Conservation (phyloP, 805 yeast species). For the Teunomyces barrocoloradensis region DNA sequence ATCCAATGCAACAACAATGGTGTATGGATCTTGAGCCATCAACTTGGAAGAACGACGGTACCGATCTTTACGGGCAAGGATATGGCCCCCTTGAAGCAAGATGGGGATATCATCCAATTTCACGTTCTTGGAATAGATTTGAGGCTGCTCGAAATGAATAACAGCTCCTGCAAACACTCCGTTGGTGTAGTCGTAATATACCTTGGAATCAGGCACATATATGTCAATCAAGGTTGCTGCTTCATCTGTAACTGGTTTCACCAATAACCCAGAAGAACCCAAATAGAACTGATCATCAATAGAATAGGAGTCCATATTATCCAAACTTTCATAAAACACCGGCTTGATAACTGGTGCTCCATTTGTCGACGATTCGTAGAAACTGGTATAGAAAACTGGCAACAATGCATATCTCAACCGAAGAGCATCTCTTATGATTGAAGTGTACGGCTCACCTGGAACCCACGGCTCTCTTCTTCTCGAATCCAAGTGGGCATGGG, state of each 20-base stretch:
- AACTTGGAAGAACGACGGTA: conserved; percentile 75
- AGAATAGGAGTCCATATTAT: conserved; percentile 44
- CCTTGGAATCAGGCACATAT: conserved; percentile 53
- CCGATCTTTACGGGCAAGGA: conserved; percentile 65
- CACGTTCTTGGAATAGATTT: conserved; percentile 37
- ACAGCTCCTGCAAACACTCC: conserved; percentile 18
- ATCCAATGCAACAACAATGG: conserved; percentile 61
- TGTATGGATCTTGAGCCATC: conserved; percentile 79
- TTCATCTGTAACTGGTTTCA: conserved; percentile 74
- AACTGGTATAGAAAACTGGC: conserved; percentile 79
- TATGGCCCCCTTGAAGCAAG: conserved; percentile 73
- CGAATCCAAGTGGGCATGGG: conserved; percentile 94
- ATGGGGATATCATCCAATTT: conserved; percentile 67
- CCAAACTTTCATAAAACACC: conserved; percentile 55
- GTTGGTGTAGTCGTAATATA: conserved; percentile 55
- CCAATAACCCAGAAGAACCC: conserved; percentile 67
- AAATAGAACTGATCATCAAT: conserved; percentile 83
- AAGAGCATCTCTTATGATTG: conserved; percentile 66
- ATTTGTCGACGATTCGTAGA: conserved; percentile 55
- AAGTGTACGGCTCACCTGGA: conserved; percentile 69
- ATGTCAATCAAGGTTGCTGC: conserved; percentile 40
- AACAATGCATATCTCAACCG: conserved; percentile 70
- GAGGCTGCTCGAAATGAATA: conserved; percentile 30
- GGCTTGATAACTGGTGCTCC: conserved; percentile 78
- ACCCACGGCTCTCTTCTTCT: conserved; percentile 92